A percentile compares a stretch with the other conserved stretches of the same genome.
These are phyloP conservation scores for Aethionema arabicum DNA, from an alignment of 345 rosid genomes.

Conservation along the genomic window DNA sequence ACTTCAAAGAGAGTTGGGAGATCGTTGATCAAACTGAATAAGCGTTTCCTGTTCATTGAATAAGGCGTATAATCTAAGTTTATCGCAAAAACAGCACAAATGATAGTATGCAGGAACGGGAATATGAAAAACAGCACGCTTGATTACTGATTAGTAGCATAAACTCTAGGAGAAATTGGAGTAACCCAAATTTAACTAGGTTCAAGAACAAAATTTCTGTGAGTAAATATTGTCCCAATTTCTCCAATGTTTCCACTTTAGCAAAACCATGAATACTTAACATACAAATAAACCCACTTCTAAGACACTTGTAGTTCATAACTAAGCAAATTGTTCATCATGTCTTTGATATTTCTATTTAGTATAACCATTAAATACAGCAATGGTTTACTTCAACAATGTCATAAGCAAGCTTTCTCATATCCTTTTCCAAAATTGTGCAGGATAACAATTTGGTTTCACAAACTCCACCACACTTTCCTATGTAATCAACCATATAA, in stretches of 20 bases:
- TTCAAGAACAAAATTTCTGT: background rate
- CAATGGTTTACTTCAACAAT: too few relatives aligned
- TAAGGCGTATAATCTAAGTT: background rate
- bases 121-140: background rate
- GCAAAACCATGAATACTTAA: background rate
- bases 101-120: background rate
- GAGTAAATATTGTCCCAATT: background rate
- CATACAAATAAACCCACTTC: background rate
- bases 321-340: too few relatives aligned
- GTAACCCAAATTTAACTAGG: background rate
- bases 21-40: slow-evolving; percentile 72
- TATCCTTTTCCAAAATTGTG: too few relatives aligned
- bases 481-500: too few relatives aligned
- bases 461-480: too few relatives aligned
- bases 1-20: slow-evolving; percentile 71
- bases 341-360: too few relatives aligned
- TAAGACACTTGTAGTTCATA: too few relatives aligned
- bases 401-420: too few relatives aligned
- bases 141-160: background rate
- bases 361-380: too few relatives aligned
- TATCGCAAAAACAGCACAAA: background rate
- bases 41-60: slow-evolving; percentile 54
- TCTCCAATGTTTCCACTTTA: background rate
- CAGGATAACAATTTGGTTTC: too few relatives aligned
- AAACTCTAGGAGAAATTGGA: slow-evolving; percentile 2